Conservation (phyloP, 305 asterid species). For the Coffea humblotiana region DNA sequence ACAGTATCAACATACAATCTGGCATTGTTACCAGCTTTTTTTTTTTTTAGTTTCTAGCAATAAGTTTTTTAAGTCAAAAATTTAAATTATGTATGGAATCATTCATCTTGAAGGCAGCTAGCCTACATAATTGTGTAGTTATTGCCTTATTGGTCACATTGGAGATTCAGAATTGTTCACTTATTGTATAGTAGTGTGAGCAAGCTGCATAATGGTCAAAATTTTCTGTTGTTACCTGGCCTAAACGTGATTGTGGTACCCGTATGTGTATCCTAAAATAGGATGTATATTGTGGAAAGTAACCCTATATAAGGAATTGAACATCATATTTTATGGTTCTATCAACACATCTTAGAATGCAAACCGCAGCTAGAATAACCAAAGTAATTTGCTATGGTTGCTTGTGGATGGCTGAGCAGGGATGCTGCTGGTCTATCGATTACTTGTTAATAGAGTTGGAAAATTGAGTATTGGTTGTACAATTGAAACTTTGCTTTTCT, state of each 20-base stretch:
- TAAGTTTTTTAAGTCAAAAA: conserved; percentile 20
- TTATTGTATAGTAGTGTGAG: background rate
- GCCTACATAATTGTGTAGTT: conserved; percentile 29
- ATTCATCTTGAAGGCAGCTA: conserved; percentile 20
- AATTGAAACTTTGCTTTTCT: too few relatives aligned
- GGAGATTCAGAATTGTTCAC: background rate
- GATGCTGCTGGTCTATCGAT: too few relatives aligned
- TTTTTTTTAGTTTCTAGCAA: conserved; percentile 22
- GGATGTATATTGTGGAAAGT: too few relatives aligned
- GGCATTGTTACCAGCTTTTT: conserved; percentile 10
- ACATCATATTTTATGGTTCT: background rate
- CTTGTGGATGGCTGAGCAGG: background rate
- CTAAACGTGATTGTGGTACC: background rate
- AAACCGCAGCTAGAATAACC: too few relatives aligned
- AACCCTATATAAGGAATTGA: background rate
- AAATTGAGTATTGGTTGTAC: too few relatives aligned
- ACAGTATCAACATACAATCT: background rate
- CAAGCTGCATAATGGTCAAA: background rate
- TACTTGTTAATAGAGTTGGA: background rate
- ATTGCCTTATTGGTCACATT: background rate
- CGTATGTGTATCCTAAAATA: background rate
- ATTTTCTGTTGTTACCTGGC: background rate
- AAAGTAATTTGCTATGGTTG: background rate
- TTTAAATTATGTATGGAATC: conserved; percentile 20
- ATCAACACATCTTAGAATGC: background rate